Base-by-base conservation (phyloP, 1,284 basidiomycete species). In the Fomes fomentarius region DNA sequence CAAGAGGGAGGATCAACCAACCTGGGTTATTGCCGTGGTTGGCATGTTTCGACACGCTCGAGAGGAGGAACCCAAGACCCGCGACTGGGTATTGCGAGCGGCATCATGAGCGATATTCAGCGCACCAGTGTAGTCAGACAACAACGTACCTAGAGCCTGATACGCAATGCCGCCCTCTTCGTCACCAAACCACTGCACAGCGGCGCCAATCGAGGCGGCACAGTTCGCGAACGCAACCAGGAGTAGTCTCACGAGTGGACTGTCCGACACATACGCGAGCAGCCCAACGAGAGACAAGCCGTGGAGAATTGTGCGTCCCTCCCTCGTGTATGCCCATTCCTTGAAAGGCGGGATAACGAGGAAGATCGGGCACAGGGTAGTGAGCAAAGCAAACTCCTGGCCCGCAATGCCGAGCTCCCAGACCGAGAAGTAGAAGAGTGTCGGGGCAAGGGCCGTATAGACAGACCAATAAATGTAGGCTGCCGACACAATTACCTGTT, bases 361-460 rank as follows among this genome's bases (percentile, higher is more conserved):
- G 4, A 91, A 63, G 17, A 80, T 64, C 0, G 91, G 91, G 0
- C 91, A 84, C 21, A 94, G 77, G 12, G 84, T 82, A 4, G 81
- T 77, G 4, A 93, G 72, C 4, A 93, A 72, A 0, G 89, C 81
- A 5, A 89, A 74, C 67, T 94, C 91, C 28, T 87, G 83, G 2
- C 91, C 91, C n/a, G 89, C 80, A 45, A 89, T 77, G 43, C 86
- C 90, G 17, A 96, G 84, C 65, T 92, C 82, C 93, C 93, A 96
- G 7, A 96, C 87, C 22, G 91, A 93, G 75, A 93, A 95, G 73
- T 95, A 97, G 75, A 96, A 97, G 6, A 97, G 80, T 34, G 89
- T 89, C 0, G 91, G 87, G 9, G 89, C 84, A 19, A 97, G 81
- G 1, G 86, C 84, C 1, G 94, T 96, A 65, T 93, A 84, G 37